Base-by-base conservation (phyloP, 2,329 filamentous ascomycete species). In the Achaetomium macrosporum region DNA sequence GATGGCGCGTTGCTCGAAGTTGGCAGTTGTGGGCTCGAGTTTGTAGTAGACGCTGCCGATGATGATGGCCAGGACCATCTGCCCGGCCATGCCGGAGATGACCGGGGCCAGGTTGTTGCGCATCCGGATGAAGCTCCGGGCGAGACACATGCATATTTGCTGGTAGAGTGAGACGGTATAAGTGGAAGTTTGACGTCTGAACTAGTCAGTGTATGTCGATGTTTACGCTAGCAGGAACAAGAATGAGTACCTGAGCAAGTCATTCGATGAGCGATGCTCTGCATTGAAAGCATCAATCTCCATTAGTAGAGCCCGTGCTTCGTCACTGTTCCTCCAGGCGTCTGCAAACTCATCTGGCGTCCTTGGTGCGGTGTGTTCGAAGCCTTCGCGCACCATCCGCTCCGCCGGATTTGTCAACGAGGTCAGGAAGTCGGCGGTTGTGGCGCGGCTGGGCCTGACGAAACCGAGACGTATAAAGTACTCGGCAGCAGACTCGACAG, bases 401-500 rank as follows among this genome's bases (percentile, higher is more conserved):
- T 86, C 84, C 0, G 82, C 82, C 1, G 85, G 81, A 0, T 84
- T 81, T 0, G 81, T 84, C 15, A 84, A 76, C 61, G 82, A 81
- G 1, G 83, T 87, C 17, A 87, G 65, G 66, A 74, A 88, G 61
- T 88, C 84, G 4, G 77, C 82, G 0, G 83, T 72, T 57, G 85
- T 88, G 30, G 83, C 78, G 5, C 80, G 77, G 6, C 81, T 75
- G 0, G 73, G 72, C 59, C 79, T 86, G 17, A 81, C 61, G 61
- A 88, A 87, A 0, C 84, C 84, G 1, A 83, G 68, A 0, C 72
- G 66, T 60, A 85, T 81, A 75, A 88, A 84, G 61, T 84, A 88
- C 0, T 80, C 78, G 4, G 73, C 69, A 0, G 84, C 84, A 54
- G 82, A 71, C 7, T 73, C 67, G 58, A 74, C 69, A 0, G 82